phyloP scores from a whole-genome alignment of 225 moss, liverwort and hornwort species.

The Straminergon stramineum region DNA sequence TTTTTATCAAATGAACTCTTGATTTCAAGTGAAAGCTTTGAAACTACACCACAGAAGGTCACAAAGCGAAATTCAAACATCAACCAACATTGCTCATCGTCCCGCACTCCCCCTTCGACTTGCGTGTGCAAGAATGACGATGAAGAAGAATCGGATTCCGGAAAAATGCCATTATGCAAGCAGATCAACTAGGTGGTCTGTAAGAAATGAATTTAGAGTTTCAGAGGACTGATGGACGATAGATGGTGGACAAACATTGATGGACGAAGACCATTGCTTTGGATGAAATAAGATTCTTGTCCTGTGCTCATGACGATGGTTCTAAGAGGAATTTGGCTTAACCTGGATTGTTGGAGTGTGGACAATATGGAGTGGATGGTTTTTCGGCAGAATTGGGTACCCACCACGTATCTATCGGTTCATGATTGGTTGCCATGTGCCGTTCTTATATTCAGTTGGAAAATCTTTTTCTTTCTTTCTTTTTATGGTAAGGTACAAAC shows the following conservation, averaged over 20 bases:
- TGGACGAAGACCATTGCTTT: not conserved
- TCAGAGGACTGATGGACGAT: not conserved
- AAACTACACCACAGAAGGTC: not conserved
- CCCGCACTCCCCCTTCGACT: not conserved
- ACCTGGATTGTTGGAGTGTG: no score
- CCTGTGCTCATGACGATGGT: not conserved
- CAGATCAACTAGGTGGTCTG: not conserved
- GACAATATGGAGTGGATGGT: not conserved
- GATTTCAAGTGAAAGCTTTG: not conserved
- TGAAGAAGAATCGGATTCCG: not conserved
- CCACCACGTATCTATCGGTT: not conserved
- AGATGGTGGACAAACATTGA: not conserved
- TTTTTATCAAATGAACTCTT: not conserved
- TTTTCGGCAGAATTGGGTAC: not conserved
- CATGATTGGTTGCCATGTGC: not conserved
- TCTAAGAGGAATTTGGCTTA: not conserved
- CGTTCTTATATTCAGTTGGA: not conserved
- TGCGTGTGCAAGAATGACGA: not conserved
- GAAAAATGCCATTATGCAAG: not conserved
- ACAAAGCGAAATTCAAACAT: not conserved
- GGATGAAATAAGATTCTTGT: not conserved
- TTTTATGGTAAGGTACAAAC: not conserved
- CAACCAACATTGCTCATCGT: not conserved
- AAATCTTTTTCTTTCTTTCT: no score
- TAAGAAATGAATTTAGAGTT: not conserved